Conservation (phyloP, 176 grass and related monocot genomes). For the Melocanna baccifera region DNA sequence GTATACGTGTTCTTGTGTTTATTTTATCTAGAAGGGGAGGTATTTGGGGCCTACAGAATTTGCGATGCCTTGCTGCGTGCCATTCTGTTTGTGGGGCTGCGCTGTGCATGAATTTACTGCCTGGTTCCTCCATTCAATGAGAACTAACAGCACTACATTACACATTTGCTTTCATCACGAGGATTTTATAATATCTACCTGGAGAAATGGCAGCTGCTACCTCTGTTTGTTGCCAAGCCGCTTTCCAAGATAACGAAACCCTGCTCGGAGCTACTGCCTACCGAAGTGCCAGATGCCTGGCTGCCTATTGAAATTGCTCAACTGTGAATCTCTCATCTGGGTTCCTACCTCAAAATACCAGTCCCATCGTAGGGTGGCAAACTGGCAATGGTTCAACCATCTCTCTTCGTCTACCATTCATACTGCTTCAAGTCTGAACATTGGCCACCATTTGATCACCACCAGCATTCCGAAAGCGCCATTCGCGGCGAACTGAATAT, state of each 20-base stretch:
- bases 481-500: neutral
- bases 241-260: neutral
- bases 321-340: neutral
- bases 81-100: slow-evolving; percentile 13
- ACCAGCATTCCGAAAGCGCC: neutral
- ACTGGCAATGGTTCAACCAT: neutral
- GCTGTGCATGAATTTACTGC: slow-evolving; percentile 2
- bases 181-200: neutral
- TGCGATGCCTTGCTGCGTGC: slow-evolving; percentile 4
- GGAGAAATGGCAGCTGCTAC: neutral
- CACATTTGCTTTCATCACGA: neutral
- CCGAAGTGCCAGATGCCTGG: neutral
- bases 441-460: neutral
- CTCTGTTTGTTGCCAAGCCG: neutral
- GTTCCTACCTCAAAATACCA: neutral
- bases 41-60: too few species aligned
- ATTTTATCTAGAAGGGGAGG: too few species aligned
- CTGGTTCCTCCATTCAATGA: neutral
- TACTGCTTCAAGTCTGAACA: neutral
- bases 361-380: neutral
- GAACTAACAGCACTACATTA: neutral
- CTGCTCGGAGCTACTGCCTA: neutral
- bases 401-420: neutral
- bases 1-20: too few species aligned
- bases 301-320: neutral